These are phyloP conservation scores for Dipteronia dyeriana DNA, from an alignment of 345 rosid genomes.

Conservation along the genomic window DNA sequence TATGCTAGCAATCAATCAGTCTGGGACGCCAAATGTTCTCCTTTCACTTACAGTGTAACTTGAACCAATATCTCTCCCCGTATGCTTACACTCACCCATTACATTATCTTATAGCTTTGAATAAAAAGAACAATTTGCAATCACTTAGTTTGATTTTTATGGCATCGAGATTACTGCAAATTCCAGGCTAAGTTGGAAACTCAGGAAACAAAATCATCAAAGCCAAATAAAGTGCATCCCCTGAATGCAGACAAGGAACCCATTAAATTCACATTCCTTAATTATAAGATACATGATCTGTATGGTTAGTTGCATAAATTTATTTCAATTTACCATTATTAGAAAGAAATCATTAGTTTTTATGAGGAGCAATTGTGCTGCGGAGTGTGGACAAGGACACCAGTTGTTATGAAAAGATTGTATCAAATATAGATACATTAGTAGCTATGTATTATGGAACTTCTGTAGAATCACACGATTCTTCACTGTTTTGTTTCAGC, in stretches of 20 bases:
- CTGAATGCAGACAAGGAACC: not conserved
- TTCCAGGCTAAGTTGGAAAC: not conserved
- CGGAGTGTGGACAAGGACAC: not conserved
- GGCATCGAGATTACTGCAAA: not conserved
- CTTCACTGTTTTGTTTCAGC: not conserved
- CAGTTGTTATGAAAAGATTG: not conserved
- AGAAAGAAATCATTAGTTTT: not conserved
- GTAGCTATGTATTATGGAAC: not conserved
- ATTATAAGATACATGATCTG: conserved; percentile 3
- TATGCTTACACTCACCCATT: not conserved
- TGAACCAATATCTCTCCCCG: not conserved
- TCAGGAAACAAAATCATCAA: too few species aligned
- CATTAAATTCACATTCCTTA: conserved; percentile 3
- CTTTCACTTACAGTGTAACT: not conserved
- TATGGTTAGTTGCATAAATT: not conserved
- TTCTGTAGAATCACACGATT: not conserved
- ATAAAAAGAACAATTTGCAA: conserved; percentile 2
- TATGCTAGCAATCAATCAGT: not conserved
- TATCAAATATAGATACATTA: not conserved
- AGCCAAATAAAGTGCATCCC: not conserved
- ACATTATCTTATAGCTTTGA: not conserved
- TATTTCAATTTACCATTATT: not conserved
- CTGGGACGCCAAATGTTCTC: not conserved
- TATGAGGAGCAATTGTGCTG: too few species aligned
- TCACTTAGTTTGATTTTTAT: not conserved